Conservation (phyloP, 2,329 filamentous ascomycete species). For the Aspergillus amoenus region DNA sequence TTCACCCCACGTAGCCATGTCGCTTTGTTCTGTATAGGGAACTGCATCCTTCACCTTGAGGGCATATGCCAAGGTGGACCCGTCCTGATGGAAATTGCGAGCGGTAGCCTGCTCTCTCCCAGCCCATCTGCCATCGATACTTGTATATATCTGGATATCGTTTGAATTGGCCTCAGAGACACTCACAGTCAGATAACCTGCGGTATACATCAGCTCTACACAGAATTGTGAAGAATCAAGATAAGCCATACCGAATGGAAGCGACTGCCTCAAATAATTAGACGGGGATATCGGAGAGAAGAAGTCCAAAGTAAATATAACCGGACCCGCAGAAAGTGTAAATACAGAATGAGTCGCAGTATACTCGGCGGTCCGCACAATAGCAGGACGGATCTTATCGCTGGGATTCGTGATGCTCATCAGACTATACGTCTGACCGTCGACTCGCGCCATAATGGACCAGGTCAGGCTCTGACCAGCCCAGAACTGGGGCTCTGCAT, state of each 20-base stretch:
- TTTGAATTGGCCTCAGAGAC: conserved; percentile 24
- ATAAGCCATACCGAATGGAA: conserved; percentile 39
- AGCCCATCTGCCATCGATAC: conserved; percentile 48
- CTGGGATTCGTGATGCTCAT: conserved; percentile 38
- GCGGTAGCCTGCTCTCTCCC: conserved; percentile 30
- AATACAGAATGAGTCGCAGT: conserved; percentile 46
- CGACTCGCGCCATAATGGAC: conserved; percentile 44
- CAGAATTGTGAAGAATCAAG: neutral
- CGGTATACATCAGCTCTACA: conserved; percentile 9
- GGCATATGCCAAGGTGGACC: conserved; percentile 31
- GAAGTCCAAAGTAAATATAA: conserved; percentile 42
- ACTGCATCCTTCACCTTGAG: conserved; percentile 32
- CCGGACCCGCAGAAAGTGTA: conserved; percentile 36
- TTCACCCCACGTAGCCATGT: conserved; percentile 46
- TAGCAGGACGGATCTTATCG: conserved; percentile 30
- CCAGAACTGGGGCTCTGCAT: conserved; percentile 45
- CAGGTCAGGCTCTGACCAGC: conserved; percentile 42
- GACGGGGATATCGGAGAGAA: conserved; percentile 46
- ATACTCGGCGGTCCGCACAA: conserved; percentile 37
- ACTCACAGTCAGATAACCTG: conserved; percentile 43
- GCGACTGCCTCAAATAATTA: conserved; percentile 44
- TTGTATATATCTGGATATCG: conserved; percentile 42
- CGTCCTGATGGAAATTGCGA: conserved; percentile 23
- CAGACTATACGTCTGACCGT: conserved; percentile 42
- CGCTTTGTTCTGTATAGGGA: conserved; percentile 34